Evolutionary conservation across 176 grass and related monocot species (phyloP).

Genomic region (Aegilops bicornis): DNA sequence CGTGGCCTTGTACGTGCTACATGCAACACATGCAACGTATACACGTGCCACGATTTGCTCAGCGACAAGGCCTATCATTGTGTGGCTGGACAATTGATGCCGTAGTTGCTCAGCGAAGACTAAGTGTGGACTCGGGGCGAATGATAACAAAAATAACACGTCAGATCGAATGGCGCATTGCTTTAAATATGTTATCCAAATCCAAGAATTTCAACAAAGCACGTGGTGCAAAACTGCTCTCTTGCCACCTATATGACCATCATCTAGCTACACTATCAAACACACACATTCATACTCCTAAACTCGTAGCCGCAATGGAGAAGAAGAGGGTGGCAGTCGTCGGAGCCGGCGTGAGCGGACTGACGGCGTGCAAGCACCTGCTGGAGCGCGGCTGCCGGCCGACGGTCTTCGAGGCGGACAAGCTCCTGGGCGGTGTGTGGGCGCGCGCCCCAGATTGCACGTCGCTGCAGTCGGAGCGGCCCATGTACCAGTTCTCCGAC

Average conservation of each 20-base stretch:
- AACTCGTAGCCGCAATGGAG: neutral
- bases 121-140: neutral
- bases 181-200: neutral
- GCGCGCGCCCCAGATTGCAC: constrained; percentile 35
- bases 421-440: constrained; percentile 57
- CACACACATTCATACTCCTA: neutral
- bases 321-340: constrained; percentile 46
- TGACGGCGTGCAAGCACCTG: constrained; percentile 60
- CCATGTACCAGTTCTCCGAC: constrained; percentile 51
- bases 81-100: neutral
- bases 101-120: neutral
- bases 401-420: constrained; percentile 42
- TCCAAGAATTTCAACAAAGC: neutral
- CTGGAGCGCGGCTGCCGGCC: constrained; percentile 50
- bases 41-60: neutral
- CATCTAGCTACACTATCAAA: neutral
- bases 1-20: too few relatives aligned
- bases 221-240: neutral
- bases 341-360: constrained; percentile 62
- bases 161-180: neutral
- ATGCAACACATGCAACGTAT: neutral
- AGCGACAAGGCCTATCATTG: neutral
- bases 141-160: neutral
- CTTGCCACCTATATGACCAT: neutral
- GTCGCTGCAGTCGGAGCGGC: constrained; percentile 41